Evolutionary conservation across 257 asterid genomes (phyloP).

Genomic region (Nicotiana tabacum): DNA sequence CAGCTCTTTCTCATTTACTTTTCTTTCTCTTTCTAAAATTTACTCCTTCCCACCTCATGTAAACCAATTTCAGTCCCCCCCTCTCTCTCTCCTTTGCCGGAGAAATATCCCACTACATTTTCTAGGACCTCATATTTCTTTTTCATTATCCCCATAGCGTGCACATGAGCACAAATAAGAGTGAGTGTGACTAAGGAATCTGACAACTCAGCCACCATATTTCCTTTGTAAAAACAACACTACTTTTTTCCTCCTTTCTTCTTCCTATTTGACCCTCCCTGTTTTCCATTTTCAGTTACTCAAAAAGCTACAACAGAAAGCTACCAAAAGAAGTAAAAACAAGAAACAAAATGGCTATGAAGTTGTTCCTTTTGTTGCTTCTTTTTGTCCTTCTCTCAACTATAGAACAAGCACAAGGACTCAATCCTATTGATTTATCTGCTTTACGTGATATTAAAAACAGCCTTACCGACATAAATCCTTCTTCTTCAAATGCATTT

Average conservation of each 20-base stretch:
- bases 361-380: background rate
- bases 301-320: background rate
- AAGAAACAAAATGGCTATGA: background rate
- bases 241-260: background rate
- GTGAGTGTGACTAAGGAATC: background rate
- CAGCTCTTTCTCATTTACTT: background rate
- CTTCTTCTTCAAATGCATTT: constrained; percentile 35
- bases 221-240: background rate
- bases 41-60: background rate
- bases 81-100: background rate
- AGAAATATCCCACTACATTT: background rate
- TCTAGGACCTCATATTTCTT: constrained; percentile 10
- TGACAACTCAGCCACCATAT: background rate
- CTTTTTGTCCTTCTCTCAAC: background rate
- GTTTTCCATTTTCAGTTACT: background rate
- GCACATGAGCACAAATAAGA: constrained; percentile 10
- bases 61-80: background rate
- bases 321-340: background rate
- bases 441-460: constrained; percentile 54
- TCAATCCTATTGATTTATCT: constrained; percentile 34
- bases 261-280: background rate
- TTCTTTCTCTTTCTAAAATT: background rate
- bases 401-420: background rate
- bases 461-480: constrained; percentile 49
- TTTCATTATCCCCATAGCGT: constrained; percentile 8